A percentile compares a stretch with the other conserved stretches of the same genome.
Evolutionary conservation across 805 yeast genomes (phyloP).

Genomic region (Wickerhamomyces mucosus): DNA sequence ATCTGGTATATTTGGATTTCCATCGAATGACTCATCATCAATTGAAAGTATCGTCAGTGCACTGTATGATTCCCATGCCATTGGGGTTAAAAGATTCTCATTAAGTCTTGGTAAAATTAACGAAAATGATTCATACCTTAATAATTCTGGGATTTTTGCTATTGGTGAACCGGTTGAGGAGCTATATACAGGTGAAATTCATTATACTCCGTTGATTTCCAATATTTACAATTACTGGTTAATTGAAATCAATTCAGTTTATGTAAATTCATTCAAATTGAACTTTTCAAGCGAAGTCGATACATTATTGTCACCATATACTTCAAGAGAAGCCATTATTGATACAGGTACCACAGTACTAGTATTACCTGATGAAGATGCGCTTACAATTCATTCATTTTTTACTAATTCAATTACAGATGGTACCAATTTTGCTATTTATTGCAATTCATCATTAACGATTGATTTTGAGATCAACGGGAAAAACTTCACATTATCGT

Average conservation of each 20-base stretch:
- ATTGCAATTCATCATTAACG: slow-evolving; percentile 37
- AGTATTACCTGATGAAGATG: slow-evolving; percentile 46
- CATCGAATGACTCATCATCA: slow-evolving; percentile 31
- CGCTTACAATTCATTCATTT: slow-evolving; percentile 41
- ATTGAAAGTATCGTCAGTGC: slow-evolving; percentile 33
- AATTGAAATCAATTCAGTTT: slow-evolving; percentile 29
- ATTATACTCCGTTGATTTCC: slow-evolving; percentile 28
- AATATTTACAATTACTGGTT: slow-evolving; percentile 41
- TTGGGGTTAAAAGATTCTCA: slow-evolving; percentile 31
- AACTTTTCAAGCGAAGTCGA: slow-evolving; percentile 18
- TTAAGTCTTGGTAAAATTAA: slow-evolving; percentile 30
- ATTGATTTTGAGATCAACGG: slow-evolving; percentile 35
- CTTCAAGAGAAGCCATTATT: slow-evolving; percentile 35
- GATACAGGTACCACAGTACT: slow-evolving; percentile 64
- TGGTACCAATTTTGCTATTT: slow-evolving; percentile 53
- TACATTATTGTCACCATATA: slow-evolving; percentile 6
- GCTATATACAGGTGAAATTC: slow-evolving; percentile 31
- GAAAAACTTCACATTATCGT: slow-evolving; percentile 33
- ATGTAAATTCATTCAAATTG: slow-evolving; percentile 25
- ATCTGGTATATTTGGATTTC: slow-evolving; percentile 54
- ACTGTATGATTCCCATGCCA: slow-evolving; percentile 25
- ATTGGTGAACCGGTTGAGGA: slow-evolving; percentile 31
- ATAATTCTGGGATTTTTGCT: slow-evolving; percentile 32
- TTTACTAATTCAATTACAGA: slow-evolving; percentile 43
- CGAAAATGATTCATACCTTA: slow-evolving; percentile 15